phyloP scores from a whole-genome alignment of 495 filamentous ascomycete genomes.

The Staphylotrichum tortipilum region DNA sequence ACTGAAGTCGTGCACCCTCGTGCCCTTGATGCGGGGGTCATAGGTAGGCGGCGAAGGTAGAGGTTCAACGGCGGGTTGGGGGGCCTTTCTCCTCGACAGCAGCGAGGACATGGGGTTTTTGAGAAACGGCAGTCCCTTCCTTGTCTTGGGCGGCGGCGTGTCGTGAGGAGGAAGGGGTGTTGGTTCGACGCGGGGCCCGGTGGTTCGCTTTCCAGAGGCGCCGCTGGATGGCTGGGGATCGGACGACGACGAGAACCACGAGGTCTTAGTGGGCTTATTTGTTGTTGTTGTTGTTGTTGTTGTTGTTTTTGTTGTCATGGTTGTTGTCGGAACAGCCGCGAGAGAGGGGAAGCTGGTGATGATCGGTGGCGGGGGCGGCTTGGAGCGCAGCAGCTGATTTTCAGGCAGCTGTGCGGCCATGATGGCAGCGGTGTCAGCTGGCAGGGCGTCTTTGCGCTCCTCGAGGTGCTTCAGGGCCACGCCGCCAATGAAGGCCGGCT shows the following conservation, averaged over 20 bases:
- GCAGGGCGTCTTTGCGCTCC: too few species aligned
- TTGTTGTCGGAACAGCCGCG: slow-evolving; percentile 19
- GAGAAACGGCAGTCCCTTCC: slow-evolving; percentile 44
- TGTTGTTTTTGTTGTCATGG: too few species aligned
- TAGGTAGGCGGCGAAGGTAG: slow-evolving; percentile 44
- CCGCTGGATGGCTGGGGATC: slow-evolving; percentile 24
- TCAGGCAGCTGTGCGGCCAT: slow-evolving; percentile 10
- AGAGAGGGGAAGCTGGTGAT: slow-evolving; percentile 15
- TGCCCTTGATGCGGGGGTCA: slow-evolving; percentile 78
- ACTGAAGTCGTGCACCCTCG: slow-evolving; percentile 83
- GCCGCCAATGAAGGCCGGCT: slow-evolving; percentile 33
- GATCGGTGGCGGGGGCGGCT: slow-evolving; percentile 26
- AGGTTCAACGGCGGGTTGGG: slow-evolving; percentile 36
- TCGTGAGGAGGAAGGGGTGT: slow-evolving; percentile 44
- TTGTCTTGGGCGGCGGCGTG: slow-evolving; percentile 46
- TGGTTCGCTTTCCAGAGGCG: background rate
- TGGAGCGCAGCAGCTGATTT: slow-evolving; percentile 18
- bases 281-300: too few species aligned
- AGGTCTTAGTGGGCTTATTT: slow-evolving; percentile 22
- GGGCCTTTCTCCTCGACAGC: slow-evolving; percentile 33
- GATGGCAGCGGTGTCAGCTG: slow-evolving; percentile 17
- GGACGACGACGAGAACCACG: slow-evolving; percentile 33
- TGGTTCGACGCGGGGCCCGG: slow-evolving; percentile 20
- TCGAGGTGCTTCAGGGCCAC: slow-evolving; percentile 32
- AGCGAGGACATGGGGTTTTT: slow-evolving; percentile 44